A percentile compares a stretch with the other conserved stretches of the same genome.
phyloP scores from a whole-genome alignment of 805 yeast genomes.

The Pichia thaimueangensis region DNA sequence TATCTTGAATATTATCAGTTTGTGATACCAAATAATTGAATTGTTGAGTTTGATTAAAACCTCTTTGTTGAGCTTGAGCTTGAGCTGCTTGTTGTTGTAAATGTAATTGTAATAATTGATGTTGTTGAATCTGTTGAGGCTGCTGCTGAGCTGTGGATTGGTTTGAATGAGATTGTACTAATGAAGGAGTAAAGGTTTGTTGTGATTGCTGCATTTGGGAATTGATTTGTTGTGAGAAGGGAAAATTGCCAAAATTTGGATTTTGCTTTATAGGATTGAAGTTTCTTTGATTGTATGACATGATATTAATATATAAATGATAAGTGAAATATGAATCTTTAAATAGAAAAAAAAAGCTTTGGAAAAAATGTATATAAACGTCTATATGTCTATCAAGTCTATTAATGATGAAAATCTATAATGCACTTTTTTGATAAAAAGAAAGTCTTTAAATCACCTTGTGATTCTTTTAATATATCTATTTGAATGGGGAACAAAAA shows the following conservation, averaged over 20 bases:
- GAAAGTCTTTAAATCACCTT: too few species aligned
- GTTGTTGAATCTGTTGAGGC: constrained; percentile 10
- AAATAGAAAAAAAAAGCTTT: background rate
- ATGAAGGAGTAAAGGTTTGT: too few species aligned
- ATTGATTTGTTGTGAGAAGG: too few species aligned
- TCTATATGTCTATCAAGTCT: too few species aligned
- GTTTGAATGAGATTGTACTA: too few species aligned
- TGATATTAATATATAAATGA: background rate
- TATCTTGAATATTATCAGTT: background rate
- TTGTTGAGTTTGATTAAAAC: constrained; percentile 10
- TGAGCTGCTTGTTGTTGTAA: constrained; percentile 11
- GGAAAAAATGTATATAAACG: too few species aligned
- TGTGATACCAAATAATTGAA: too few species aligned
- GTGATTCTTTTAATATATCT: too few species aligned
- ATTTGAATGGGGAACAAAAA: too few species aligned
- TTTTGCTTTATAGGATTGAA: background rate
- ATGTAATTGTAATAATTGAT: constrained; percentile 11
- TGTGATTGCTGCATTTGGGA: constrained; percentile 11
- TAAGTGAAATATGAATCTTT: background rate
- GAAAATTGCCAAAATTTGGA: too few species aligned
- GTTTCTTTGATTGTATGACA: constrained; percentile 6
- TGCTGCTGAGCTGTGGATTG: constrained; percentile 9
- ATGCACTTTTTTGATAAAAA: too few species aligned
- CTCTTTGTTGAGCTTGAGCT: constrained; percentile 12
- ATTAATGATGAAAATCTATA: background rate